Percentiles rank a stretch among this genome's conserved stretches.
Conservation (phyloP, 2,329 filamentous ascomycete species). For the Fusarium continuum region DNA sequence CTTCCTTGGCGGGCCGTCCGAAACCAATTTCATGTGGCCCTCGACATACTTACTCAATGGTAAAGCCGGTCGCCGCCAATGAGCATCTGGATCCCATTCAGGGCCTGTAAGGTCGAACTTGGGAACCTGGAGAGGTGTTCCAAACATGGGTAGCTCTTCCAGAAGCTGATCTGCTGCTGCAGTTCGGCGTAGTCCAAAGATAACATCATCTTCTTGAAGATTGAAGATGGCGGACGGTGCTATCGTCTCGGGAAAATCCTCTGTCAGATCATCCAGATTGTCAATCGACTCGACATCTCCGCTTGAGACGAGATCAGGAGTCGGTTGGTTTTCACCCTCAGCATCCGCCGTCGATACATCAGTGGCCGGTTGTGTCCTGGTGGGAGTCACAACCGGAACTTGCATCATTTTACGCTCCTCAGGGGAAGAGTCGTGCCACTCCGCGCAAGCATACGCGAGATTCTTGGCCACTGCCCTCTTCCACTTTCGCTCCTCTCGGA, state of each 20-base stretch:
- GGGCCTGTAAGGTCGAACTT: slow-evolving; percentile 65
- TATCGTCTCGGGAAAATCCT: slow-evolving; percentile 59
- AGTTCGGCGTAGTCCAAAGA: slow-evolving; percentile 80
- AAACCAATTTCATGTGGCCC: slow-evolving; percentile 77
- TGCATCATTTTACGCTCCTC: slow-evolving; percentile 75
- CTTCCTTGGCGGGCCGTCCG: slow-evolving; percentile 74
- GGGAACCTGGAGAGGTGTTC: slow-evolving; percentile 68
- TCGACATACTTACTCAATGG: slow-evolving; percentile 88
- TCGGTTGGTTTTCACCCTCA: slow-evolving; percentile 59
- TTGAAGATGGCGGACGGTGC: slow-evolving; percentile 84
- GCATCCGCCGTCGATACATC: slow-evolving; percentile 50
- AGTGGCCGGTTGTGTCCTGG: slow-evolving; percentile 45
- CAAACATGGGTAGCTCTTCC: slow-evolving; percentile 82
- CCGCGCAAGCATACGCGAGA: slow-evolving; percentile 82
- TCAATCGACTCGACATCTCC: slow-evolving; percentile 67
- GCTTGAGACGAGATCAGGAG: slow-evolving; percentile 74
- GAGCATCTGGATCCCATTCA: slow-evolving; percentile 72
- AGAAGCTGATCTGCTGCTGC: slow-evolving; percentile 79
- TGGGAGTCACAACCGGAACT: slow-evolving; percentile 65
- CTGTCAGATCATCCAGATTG: slow-evolving; percentile 51
- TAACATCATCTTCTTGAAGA: slow-evolving; percentile 81
- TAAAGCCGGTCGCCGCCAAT: slow-evolving; percentile 79
- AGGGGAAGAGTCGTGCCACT: slow-evolving; percentile 74
- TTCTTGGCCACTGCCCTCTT: slow-evolving; percentile 83
- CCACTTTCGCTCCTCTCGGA: slow-evolving; percentile 93